These are phyloP conservation scores for Venturia pyrina DNA, from an alignment of 2,329 filamentous ascomycete species.

Conservation along the genomic window DNA sequence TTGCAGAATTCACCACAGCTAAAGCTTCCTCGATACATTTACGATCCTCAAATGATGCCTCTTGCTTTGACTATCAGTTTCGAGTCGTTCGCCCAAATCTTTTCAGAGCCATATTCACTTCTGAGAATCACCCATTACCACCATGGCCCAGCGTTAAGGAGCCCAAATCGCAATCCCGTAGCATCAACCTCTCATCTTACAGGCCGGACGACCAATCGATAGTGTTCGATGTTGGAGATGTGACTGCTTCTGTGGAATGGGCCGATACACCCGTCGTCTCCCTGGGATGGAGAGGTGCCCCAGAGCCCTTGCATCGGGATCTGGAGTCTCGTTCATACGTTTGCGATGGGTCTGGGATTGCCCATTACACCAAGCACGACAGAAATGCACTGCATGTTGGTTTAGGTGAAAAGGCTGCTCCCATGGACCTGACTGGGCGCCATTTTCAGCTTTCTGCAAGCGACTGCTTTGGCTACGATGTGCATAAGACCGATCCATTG, in stretches of 20 bases:
- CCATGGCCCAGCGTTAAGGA: slow-evolving; percentile 51
- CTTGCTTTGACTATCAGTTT: background rate
- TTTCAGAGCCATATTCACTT: slow-evolving; percentile 59
- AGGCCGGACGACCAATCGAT: slow-evolving; percentile 23
- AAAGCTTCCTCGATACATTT: background rate
- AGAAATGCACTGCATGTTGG: slow-evolving; percentile 56
- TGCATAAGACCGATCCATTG: slow-evolving; percentile 58
- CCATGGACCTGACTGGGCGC: slow-evolving; percentile 60
- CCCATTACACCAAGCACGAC: slow-evolving; percentile 56
- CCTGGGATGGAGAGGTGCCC: slow-evolving; percentile 40
- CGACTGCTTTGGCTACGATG: slow-evolving; percentile 65
- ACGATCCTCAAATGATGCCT: background rate
- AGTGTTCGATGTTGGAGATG: slow-evolving; percentile 38
- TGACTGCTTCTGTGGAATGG: slow-evolving; percentile 47
- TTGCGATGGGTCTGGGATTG: slow-evolving; percentile 49
- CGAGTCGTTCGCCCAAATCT: slow-evolving; percentile 21
- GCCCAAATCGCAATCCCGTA: slow-evolving; percentile 30
- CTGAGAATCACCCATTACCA: slow-evolving; percentile 50
- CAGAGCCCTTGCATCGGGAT: slow-evolving; percentile 51
- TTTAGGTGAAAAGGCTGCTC: slow-evolving; percentile 61
- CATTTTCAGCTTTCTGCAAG: slow-evolving; percentile 58
- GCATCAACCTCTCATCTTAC: slow-evolving; percentile 19
- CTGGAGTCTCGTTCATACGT: slow-evolving; percentile 56
- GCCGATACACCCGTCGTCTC: slow-evolving; percentile 47
- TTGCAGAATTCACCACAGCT: background rate